A percentile compares a stretch with the other conserved stretches of the same genome.
Conservation (phyloP, 257 asterid species). For the Rhazya stricta region DNA sequence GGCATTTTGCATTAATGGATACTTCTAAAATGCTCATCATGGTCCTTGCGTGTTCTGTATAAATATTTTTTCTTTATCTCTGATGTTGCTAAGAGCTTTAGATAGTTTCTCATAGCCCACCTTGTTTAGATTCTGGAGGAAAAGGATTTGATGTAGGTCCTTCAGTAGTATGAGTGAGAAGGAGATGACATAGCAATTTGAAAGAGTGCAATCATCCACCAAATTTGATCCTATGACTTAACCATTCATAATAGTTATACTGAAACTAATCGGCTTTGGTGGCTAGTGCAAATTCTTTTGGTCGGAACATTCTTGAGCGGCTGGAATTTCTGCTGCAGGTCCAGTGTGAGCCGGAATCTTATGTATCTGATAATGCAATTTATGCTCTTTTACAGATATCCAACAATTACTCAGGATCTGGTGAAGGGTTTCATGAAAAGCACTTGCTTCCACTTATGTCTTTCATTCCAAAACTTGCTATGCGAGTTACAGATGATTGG, state of each 20-base stretch:
- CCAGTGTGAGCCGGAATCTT: neutral
- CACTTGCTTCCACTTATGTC: constrained; percentile 63
- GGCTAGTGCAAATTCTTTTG: neutral
- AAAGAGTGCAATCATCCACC: neutral
- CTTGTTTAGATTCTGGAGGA: neutral
- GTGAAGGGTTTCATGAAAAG: constrained; percentile 49
- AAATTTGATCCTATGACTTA: neutral
- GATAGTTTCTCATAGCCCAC: neutral
- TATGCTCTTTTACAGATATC: constrained; percentile 40
- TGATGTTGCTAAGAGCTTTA: neutral
- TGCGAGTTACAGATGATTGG: constrained; percentile 56
- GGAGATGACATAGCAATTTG: neutral
- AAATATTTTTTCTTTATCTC: too few species aligned
- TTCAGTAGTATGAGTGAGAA: neutral
- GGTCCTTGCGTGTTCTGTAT: neutral
- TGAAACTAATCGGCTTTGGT: neutral
- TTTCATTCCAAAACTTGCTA: constrained; percentile 58
- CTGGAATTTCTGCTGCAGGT: neutral
- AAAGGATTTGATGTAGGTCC: neutral
- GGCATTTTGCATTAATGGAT: neutral
- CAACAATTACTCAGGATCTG: constrained; percentile 27
- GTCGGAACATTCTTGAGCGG: neutral
- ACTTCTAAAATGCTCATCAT: neutral
- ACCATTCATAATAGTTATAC: neutral
- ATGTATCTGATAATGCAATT: neutral